Base-by-base conservation (phyloP, 495 filamentous ascomycete species). In the Hypoxylon subgilvum region DNA sequence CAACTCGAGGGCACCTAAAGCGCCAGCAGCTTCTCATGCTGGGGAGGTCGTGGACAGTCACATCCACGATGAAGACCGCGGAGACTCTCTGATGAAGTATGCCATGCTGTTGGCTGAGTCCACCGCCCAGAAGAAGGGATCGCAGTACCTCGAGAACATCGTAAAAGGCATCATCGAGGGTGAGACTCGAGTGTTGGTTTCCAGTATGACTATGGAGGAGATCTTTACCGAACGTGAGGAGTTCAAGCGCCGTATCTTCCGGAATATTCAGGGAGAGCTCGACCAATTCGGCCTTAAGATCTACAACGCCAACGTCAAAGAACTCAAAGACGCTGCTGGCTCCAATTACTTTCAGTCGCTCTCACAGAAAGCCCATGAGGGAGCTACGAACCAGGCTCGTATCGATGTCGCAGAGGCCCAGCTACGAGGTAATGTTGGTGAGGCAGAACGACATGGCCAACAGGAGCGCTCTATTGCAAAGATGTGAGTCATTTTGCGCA, bases 91-190 rank as follows among this genome's bases (percentile, higher is more conserved):
- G 16, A 80, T 81, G 70, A 90, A 90, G 74, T 94, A 90, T 61
- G 90, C 90, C 48, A 84, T 86, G 66, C 77, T 92, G 6, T 76
- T 92, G 5, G 87, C 88, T 14, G 88, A 85, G 43, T 77, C 74
- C 1, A 79, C 79, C 30, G 72, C 72, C 65, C 64, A 59, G 23
- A 70, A 54, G 65, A 69, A 73, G 17, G 75, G 80, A n/a, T 76
- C 76, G 10, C 79, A 80, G 42, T 87, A 91, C 70, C 86, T 91
- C 25, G 87, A 91, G 69, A 86, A 88, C 66, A 94, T 92, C 51
- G 87, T 92, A 57, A 92, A 89, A 74, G 90, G 90, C 51, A 90
- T 94, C 71, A 92, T 94, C 65, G 89, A 92, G 71, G 90, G 90
- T 42, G 90, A 94, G 69, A 90, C 88, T 6, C 81, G 89, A 39